Evolutionary conservation across 2,329 filamentous ascomycete species (phyloP).

Genomic region (Ustulina deusta): DNA sequence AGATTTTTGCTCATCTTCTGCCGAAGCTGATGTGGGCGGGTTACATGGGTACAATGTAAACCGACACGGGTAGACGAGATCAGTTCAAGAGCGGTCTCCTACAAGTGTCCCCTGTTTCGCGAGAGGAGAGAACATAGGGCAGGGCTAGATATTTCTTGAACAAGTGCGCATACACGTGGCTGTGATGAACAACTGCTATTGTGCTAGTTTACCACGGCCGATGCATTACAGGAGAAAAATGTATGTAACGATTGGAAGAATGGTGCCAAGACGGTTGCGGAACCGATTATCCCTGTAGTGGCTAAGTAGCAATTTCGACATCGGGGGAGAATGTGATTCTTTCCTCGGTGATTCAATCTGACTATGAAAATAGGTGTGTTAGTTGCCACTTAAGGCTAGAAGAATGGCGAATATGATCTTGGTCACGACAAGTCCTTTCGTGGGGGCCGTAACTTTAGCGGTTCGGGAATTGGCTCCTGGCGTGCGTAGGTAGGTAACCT

Average conservation of each 20-base stretch:
- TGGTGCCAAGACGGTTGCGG: no score
- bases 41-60: conserved; percentile 28
- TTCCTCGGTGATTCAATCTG: not conserved
- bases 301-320: not conserved
- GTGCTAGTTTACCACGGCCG: not conserved
- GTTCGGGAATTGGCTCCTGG: conserved; percentile 9
- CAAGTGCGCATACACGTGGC: conserved; percentile 19
- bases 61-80: conserved; percentile 10
- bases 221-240: no score
- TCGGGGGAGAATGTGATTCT: not conserved
- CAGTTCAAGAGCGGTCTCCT: conserved; percentile 8
- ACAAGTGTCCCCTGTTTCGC: conserved; percentile 21
- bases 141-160: not conserved
- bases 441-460: not conserved
- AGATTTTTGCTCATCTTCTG: conserved; percentile 32
- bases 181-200: conserved; percentile 6
- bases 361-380: no score
- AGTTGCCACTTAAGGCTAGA: not conserved
- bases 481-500: conserved; percentile 13
- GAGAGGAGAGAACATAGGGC: conserved; percentile 8
- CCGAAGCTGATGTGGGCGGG: conserved; percentile 29
- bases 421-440: not conserved
- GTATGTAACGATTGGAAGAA: no score
- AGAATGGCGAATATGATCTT: not conserved
- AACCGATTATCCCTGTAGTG: not conserved